Evolutionary conservation across 331 rosid genomes (phyloP), one percentile per base, ranked within the genome.

Genomic region (Quercus lobata): DNA sequence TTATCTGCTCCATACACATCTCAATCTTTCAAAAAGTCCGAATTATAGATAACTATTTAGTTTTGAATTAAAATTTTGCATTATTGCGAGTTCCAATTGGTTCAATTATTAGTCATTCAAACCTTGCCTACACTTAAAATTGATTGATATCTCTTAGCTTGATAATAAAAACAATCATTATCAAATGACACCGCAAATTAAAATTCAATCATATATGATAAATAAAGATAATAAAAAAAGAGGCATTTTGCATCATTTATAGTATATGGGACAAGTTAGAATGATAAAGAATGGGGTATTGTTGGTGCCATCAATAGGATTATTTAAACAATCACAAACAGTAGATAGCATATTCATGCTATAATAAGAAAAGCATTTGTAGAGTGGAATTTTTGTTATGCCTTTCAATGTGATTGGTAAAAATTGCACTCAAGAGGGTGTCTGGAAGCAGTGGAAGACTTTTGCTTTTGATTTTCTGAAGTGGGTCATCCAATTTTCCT

Each of bases 401-500:
- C 77, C 53, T 77, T 75, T 58, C 44, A 72, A 61, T 84, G 62
- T 71, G 83, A 87, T 78, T 84, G 88, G 85, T 41, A 30, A 75
- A 75, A 74, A 76, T 69, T 82, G 85, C 79, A 86, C 79, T 65
- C 75, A 78, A 73, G 61, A 71, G 76, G 84, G 80, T 56, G 74
- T 80, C 56, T 24, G 57, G 81, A 73, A 79, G 85, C 83, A 83
- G 61, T 54, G 84, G 62, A 7, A 71, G 60, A 62, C 80, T 63
- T 85, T 73, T 83, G 80, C 68, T 44, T 83, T 66, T 17, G 34
- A 60, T 53, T 57, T 78, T 72, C 55, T 73, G 37, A 74, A 86
- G 86, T 88, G 88, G 90, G 81, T 77, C 89, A 86, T 81, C 78
- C 76, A 83, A 84, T 68, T 84, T 75, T 79, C 62, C 71, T 32